Evolutionary conservation across 208 protist species (phyloP).

Genomic region (Novymonas esmeraldas): DNA sequence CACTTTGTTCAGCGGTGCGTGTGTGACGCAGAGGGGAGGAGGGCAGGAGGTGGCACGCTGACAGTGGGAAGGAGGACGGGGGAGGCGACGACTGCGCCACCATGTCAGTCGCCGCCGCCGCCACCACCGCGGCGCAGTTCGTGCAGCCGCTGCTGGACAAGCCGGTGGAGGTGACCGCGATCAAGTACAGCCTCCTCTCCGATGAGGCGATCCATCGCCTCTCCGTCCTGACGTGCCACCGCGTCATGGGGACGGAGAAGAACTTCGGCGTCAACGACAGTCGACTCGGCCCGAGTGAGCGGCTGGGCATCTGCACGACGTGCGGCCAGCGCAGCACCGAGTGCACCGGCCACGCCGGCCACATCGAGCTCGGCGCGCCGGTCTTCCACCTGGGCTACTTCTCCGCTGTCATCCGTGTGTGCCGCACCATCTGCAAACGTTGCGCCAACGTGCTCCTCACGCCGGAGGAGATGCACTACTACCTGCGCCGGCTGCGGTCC

Average conservation of each 20-base stretch:
- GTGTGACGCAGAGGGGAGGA: too few species aligned
- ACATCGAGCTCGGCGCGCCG: conserved; percentile 97
- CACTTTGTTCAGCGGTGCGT: too few species aligned
- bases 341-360: conserved; percentile 99
- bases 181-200: conserved; percentile 93
- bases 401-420: conserved; percentile 91
- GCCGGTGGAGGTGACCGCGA: conserved; percentile 71
- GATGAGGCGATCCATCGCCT: conserved; percentile 84
- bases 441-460: conserved; percentile 93
- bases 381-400: conserved; percentile 99
- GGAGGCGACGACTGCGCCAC: too few species aligned
- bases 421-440: conserved; percentile 98
- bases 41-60: too few species aligned
- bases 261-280: conserved; percentile 91
- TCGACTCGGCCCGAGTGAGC: conserved; percentile 92
- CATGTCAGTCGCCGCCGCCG: neutral
- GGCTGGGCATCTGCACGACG: conserved; percentile 88
- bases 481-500: conserved; percentile 46
- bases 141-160: conserved; percentile 57
- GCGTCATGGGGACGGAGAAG: conserved; percentile 62
- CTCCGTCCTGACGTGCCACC: conserved; percentile 78
- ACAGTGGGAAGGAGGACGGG: too few species aligned
- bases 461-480: conserved; percentile 75
- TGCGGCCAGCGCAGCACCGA: conserved; percentile 92
- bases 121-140: conserved; percentile 22